These are phyloP conservation scores for Antarctomyces pellizariae DNA, from an alignment of 495 filamentous ascomycete genomes.

Conservation along the genomic window DNA sequence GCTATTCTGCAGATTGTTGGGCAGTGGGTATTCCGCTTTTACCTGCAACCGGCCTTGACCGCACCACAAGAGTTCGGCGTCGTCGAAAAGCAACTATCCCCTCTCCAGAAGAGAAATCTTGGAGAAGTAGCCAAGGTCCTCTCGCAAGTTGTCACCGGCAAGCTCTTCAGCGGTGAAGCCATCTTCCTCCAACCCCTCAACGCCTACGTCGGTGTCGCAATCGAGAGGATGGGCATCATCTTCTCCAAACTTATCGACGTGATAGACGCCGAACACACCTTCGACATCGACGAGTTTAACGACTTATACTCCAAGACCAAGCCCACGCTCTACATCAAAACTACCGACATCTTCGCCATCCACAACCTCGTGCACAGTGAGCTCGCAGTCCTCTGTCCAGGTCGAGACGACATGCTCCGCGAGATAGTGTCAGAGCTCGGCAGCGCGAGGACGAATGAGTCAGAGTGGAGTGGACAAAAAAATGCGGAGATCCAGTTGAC, in stretches of 20 bases:
- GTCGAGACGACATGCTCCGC: constrained; percentile 66
- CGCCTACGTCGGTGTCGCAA: constrained; percentile 64
- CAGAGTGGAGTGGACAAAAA: constrained; percentile 66
- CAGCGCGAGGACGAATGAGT: constrained; percentile 86
- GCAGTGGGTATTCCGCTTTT: constrained; percentile 82
- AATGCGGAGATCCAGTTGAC: constrained; percentile 82
- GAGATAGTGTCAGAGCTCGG: constrained; percentile 85
- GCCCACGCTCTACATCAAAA: constrained; percentile 94
- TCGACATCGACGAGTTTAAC: constrained; percentile 97
- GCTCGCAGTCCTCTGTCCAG: constrained; percentile 48
- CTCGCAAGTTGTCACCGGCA: constrained; percentile 61
- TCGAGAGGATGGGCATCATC: constrained; percentile 54
- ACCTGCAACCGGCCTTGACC: constrained; percentile 69
- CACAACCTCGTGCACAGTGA: constrained; percentile 71
- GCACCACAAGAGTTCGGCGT: constrained; percentile 80
- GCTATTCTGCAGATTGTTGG: constrained; percentile 63
- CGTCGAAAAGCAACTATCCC: constrained; percentile 63
- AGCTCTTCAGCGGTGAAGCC: constrained; percentile 79
- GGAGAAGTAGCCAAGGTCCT: constrained; percentile 80
- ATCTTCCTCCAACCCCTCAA: constrained; percentile 91
- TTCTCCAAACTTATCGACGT: constrained; percentile 56
- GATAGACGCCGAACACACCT: constrained; percentile 65
- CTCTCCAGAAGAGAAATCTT: constrained; percentile 82
- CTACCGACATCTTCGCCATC: constrained; percentile 91
- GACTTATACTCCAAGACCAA: constrained; percentile 90